phyloP scores from a whole-genome alignment of 1,284 basidiomycete genomes.

The Chalciporus sp. region DNA sequence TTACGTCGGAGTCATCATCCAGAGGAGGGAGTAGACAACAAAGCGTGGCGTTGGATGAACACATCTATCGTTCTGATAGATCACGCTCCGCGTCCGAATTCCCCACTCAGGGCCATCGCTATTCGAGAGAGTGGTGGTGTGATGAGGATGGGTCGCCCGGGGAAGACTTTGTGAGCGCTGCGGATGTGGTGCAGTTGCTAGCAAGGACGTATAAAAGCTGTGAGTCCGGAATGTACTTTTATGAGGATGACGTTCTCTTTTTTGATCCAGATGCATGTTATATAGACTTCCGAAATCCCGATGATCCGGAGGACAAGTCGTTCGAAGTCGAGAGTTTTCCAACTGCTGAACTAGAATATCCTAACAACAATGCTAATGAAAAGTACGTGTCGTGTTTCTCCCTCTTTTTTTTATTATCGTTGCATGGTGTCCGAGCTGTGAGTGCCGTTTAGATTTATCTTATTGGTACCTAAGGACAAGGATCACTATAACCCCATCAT shows the following conservation, averaged over 20 bases:
- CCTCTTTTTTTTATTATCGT: neutral
- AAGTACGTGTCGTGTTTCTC: slow-evolving; percentile 36
- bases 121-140: slow-evolving; percentile 47
- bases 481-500: slow-evolving; percentile 81
- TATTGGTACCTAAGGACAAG: slow-evolving; percentile 74
- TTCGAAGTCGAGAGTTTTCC: slow-evolving; percentile 66
- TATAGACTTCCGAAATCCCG: slow-evolving; percentile 65
- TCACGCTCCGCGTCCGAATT: slow-evolving; percentile 39
- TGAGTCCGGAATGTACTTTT: slow-evolving; percentile 38
- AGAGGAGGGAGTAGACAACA: slow-evolving; percentile 24
- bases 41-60: slow-evolving; percentile 31
- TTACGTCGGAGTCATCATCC: slow-evolving; percentile 26
- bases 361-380: slow-evolving; percentile 65
- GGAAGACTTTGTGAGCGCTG: slow-evolving; percentile 56
- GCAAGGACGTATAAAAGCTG: slow-evolving; percentile 68
- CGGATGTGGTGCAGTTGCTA: slow-evolving; percentile 56
- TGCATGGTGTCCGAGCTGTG: neutral
- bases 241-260: neutral
- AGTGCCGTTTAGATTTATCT: slow-evolving; percentile 53
- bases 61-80: slow-evolving; percentile 34
- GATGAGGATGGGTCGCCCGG: slow-evolving; percentile 54
- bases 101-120: slow-evolving; percentile 7
- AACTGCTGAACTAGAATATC: slow-evolving; percentile 68
- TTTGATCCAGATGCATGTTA: neutral
- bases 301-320: slow-evolving; percentile 56